These are phyloP conservation scores for Fusarium nurragi DNA, from an alignment of 2,329 filamentous ascomycete species.

Conservation along the genomic window DNA sequence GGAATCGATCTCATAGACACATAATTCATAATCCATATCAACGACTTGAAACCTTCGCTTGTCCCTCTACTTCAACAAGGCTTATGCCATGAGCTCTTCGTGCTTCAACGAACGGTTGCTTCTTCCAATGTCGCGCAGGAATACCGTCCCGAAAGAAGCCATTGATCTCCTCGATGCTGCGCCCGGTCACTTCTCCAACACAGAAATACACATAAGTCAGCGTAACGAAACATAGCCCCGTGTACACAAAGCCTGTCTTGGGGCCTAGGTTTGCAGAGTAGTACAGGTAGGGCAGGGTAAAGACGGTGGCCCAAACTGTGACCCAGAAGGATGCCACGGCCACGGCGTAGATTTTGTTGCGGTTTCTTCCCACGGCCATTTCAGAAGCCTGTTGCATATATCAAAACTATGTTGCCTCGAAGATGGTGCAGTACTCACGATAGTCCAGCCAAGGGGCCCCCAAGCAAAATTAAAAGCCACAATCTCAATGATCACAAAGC, in stretches of 20 bases:
- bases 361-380: constrained; percentile 59
- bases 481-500: constrained; percentile 55
- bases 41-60: not conserved
- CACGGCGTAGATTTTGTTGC: constrained; percentile 46
- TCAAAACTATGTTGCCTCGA: not conserved
- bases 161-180: constrained; percentile 46
- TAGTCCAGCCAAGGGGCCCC: constrained; percentile 53
- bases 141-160: constrained; percentile 43
- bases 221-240: constrained; percentile 47
- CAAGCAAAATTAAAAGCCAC: constrained; percentile 57
- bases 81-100: not conserved
- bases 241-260: constrained; percentile 52
- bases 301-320: constrained; percentile 53
- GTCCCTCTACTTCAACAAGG: constrained; percentile 2
- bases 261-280: constrained; percentile 51
- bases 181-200: constrained; percentile 46
- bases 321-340: constrained; percentile 57
- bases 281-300: constrained; percentile 54
- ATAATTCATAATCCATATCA: not conserved
- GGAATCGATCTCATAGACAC: constrained; percentile 6
- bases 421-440: constrained; percentile 35
- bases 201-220: constrained; percentile 52
- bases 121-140: constrained; percentile 42
- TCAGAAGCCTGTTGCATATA: constrained; percentile 49
- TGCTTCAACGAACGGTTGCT: constrained; percentile 33